These are phyloP conservation scores for Trypanosoma platydactyli DNA, from an alignment of 208 protist genomes.

Conservation along the genomic window DNA sequence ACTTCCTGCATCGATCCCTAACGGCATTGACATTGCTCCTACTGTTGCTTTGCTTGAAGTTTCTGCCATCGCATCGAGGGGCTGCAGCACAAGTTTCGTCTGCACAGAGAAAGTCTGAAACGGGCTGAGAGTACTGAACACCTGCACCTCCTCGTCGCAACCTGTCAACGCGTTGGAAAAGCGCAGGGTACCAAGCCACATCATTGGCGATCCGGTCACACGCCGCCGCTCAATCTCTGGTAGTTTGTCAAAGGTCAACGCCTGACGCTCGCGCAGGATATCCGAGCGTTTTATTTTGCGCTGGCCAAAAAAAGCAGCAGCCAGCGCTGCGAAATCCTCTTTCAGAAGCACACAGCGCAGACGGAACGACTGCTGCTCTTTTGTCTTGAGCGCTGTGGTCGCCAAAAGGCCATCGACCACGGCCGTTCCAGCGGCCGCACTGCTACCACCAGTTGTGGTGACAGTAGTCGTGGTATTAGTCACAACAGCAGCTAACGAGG, in stretches of 20 bases:
- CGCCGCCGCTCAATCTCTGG: conserved; percentile 50
- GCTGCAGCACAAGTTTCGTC: conserved; percentile 28
- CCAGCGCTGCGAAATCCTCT: conserved; percentile 49
- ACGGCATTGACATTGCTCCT: no score
- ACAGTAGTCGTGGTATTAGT: neutral
- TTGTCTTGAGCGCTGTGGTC: neutral
- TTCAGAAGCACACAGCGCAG: conserved; percentile 66
- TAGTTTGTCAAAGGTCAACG: conserved; percentile 56
- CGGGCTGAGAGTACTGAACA: conserved; percentile 64
- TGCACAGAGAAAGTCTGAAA: conserved; percentile 74
- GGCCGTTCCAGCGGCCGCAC: neutral
- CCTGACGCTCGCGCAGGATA: conserved; percentile 20
- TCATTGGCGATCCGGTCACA: conserved; percentile 45
- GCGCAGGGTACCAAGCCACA: conserved; percentile 76
- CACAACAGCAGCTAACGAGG: conserved; percentile 3
- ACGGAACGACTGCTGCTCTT: conserved; percentile 45
- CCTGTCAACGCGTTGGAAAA: conserved; percentile 64
- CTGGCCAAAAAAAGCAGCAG: conserved; percentile 57
- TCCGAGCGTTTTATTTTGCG: conserved; percentile 30
- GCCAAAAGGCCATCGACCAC: neutral
- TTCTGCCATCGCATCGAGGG: neutral
- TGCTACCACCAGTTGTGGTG: neutral
- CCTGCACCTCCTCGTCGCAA: conserved; percentile 72
- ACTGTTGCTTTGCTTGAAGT: neutral
- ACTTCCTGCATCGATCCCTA: no score